Evolutionary conservation across 164 flowering plant species (phyloP).

Genomic region (Hamamelis virginiana): DNA sequence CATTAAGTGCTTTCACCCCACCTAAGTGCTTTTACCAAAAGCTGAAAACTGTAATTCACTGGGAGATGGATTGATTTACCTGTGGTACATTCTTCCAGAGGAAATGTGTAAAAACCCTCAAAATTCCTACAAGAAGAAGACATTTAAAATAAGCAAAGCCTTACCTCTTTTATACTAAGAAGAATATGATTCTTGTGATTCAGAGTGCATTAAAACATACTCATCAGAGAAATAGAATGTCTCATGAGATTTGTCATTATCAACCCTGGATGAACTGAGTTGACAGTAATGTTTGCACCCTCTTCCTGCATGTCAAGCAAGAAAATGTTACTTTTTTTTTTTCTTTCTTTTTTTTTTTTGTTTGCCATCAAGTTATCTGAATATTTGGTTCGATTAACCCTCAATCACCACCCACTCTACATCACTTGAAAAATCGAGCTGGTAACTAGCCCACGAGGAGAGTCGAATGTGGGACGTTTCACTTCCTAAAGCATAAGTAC

Average conservation of each 20-base stretch:
- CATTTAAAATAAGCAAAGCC: neutral
- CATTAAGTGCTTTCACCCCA: too few relatives aligned
- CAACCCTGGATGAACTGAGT: conserved; percentile 90
- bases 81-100: conserved; percentile 94
- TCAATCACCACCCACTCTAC: too few relatives aligned
- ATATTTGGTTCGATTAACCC: too few relatives aligned
- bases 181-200: too few relatives aligned
- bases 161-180: too few relatives aligned
- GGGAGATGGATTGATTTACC: conserved; percentile 34
- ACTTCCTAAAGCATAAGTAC: too few relatives aligned
- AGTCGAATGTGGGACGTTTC: too few relatives aligned
- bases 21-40: too few relatives aligned
- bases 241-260: conserved; percentile 81
- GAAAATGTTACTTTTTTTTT: too few relatives aligned
- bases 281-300: conserved; percentile 77
- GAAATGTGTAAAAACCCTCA: conserved; percentile 44
- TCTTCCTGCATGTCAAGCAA: conserved; percentile 53
- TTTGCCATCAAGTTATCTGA: neutral
- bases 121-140: conserved; percentile 39
- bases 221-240: conserved; percentile 56
- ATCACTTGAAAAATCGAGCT: neutral
- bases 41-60: too few relatives aligned
- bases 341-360: too few relatives aligned
- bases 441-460: too few relatives aligned
- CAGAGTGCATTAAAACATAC: conserved; percentile 33